phyloP scores from a whole-genome alignment of 2,329 filamentous ascomycete genomes.

The Pseudophaeomoniella oleicola region DNA sequence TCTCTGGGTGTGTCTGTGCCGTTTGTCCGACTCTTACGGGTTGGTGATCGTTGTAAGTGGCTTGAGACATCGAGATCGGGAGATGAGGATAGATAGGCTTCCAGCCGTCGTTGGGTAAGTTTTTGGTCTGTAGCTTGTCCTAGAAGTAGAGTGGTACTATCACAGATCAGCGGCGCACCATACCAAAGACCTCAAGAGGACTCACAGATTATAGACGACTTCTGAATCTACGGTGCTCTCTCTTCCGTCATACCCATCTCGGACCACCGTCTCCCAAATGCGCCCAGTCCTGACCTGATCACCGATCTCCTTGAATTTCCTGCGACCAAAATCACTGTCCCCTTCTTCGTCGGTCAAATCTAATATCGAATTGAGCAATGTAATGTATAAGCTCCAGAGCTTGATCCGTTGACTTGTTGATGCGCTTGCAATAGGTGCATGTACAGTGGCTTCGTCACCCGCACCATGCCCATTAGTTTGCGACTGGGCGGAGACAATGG shows the following conservation, averaged over 20 bases:
- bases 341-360: conserved; percentile 84
- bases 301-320: conserved; percentile 71
- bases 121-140: conserved; percentile 76
- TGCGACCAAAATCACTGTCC: conserved; percentile 70
- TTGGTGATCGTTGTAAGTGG: conserved; percentile 32
- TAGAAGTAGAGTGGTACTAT: conserved; percentile 72
- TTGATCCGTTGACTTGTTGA: conserved; percentile 78
- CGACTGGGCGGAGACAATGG: conserved; percentile 50
- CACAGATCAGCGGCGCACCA: too few species aligned
- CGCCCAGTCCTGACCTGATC: conserved; percentile 74
- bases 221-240: conserved; percentile 90
- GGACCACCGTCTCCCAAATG: conserved; percentile 89
- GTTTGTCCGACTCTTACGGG: conserved; percentile 27
- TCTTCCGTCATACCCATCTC: conserved; percentile 70
- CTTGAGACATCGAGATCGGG: conserved; percentile 50
- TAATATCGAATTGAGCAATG: conserved; percentile 77
- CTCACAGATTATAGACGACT: conserved; percentile 52
- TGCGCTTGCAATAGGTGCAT: conserved; percentile 63
- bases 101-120: conserved; percentile 73
- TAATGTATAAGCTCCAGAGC: conserved; percentile 94
- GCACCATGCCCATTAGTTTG: conserved; percentile 24
- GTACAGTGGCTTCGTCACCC: conserved; percentile 34
- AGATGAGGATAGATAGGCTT: conserved; percentile 70
- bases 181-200: too few species aligned
- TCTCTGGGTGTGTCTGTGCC: conserved; percentile 75